A percentile compares a stretch with the other conserved stretches of the same genome.
phyloP scores from a whole-genome alignment of 495 filamentous ascomycete species.

The Chaetomium fimeti region DNA sequence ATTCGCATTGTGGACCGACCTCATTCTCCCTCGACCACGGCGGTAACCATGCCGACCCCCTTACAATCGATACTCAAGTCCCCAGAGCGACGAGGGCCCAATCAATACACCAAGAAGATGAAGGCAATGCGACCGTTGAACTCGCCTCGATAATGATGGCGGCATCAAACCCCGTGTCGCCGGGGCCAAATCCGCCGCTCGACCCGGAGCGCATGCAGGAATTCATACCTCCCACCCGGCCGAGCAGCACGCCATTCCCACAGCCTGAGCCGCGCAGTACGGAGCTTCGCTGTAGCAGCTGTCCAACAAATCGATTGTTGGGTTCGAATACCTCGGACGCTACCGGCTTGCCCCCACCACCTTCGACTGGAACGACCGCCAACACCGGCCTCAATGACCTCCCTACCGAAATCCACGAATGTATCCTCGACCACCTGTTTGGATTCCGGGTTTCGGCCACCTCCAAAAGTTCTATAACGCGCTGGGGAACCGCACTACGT shows the following conservation, averaged over 20 bases:
- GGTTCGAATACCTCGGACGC: slow-evolving; percentile 30
- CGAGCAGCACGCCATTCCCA: slow-evolving; percentile 58
- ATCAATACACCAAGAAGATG: slow-evolving; percentile 40
- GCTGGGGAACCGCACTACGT: slow-evolving; percentile 64
- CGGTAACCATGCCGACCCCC: slow-evolving; percentile 30
- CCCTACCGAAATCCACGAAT: slow-evolving; percentile 69
- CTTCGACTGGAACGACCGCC: slow-evolving; percentile 39
- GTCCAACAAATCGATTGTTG: slow-evolving; percentile 34
- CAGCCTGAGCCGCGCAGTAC: slow-evolving; percentile 49
- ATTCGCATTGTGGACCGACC: slow-evolving; percentile 20
- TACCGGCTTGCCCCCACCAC: slow-evolving; percentile 22
- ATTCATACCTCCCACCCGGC: slow-evolving; percentile 52
- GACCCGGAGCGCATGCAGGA: slow-evolving; percentile 47
- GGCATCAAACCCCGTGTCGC: slow-evolving; percentile 52
- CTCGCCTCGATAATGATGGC: slow-evolving; percentile 52
- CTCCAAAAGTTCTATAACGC: slow-evolving; percentile 52
- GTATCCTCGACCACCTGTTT: slow-evolving; percentile 66
- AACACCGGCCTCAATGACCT: slow-evolving; percentile 53
- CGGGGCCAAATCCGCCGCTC: slow-evolving; percentile 54
- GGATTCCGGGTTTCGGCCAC: slow-evolving; percentile 61
- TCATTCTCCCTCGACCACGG: slow-evolving; percentile 32
- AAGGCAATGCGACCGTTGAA: slow-evolving; percentile 45
- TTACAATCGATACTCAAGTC: slow-evolving; percentile 33
- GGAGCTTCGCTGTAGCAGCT: slow-evolving; percentile 42
- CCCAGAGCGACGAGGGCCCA: slow-evolving; percentile 30